Evolutionary conservation across 306 rosid species (phyloP).

Genomic region (Casuarina glauca): DNA sequence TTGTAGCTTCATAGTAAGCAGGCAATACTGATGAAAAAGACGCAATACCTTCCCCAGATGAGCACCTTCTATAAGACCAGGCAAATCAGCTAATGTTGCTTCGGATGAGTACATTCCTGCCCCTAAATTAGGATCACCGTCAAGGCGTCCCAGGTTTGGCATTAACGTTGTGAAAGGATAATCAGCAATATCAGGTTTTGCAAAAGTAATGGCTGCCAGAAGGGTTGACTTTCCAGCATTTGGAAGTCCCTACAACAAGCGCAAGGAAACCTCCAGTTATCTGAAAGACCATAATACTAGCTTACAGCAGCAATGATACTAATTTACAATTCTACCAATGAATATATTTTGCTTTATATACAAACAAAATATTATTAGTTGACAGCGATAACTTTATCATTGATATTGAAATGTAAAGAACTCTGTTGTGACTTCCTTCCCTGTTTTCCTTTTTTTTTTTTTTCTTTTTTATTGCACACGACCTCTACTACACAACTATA

Average conservation of each 20-base stretch:
- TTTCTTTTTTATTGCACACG: neutral
- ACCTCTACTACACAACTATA: neutral
- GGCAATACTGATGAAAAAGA: constrained; percentile 7
- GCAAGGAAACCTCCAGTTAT: constrained; percentile 27
- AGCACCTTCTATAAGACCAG: constrained; percentile 99
- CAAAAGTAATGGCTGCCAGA: constrained; percentile 91
- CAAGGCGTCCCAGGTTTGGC: constrained; percentile 96
- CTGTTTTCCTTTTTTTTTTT: neutral
- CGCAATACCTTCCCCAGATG: constrained; percentile 93
- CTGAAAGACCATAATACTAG: constrained; percentile 17
- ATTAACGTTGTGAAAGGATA: constrained; percentile 95
- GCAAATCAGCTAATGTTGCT: constrained; percentile 96
- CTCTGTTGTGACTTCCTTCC: neutral
- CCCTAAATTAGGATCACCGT: constrained; percentile 96
- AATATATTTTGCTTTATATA: no score
- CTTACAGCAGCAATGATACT: neutral
- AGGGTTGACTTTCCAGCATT: constrained; percentile 98
- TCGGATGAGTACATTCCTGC: constrained; percentile 87
- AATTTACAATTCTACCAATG: no score
- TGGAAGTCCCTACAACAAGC: constrained; percentile 80
- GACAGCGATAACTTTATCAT: neutral
- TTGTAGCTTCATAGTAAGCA: constrained; percentile 1
- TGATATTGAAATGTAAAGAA: neutral
- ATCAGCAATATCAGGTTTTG: constrained; percentile 93
- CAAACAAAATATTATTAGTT: no score